Evolutionary conservation across 2,329 filamentous ascomycete genomes (phyloP), one percentile per base, ranked within the genome.

Genomic region (Aspergillus tamarii): DNA sequence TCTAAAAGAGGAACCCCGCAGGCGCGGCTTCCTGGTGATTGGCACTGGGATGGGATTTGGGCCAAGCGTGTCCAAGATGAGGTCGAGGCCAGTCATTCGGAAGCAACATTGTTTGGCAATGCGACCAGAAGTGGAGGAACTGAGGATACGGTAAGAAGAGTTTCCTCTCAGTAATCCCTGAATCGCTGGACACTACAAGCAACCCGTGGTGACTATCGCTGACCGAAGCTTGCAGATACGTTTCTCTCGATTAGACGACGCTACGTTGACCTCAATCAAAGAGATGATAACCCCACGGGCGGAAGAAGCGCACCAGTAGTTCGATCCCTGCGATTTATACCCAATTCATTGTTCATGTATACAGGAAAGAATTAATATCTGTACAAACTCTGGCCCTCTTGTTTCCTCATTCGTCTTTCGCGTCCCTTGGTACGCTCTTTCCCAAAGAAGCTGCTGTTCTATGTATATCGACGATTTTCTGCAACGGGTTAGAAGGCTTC

Each of bases 11-110:
- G 74, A 75, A 86, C 79, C 64, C 81, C 72, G 58, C 76, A 75
- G 67, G 73, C 78, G 41, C 80, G 89, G 64, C 83, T 85, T 57
- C 93, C 93, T 0, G 91, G 91, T 8, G 91, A 96, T 71, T 98
- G 94, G 94, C 96, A 96, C 74, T 98, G 94, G 94, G 93, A 97
- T 72, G 94, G 94, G 0, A 94, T 98, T 0, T 99, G 94, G 94
- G 92, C 96, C 75, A 90, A 94, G 67, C 86, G 94, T 60, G 94
- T 97, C 1, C 89, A 88, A 77, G 91, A 90, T 76, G 91, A 91
- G 21, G 87, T 97, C 50, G 86, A 89, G 57, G 84, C 86, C 11
- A 96, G 93, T 72, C 80, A 93, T 57, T 91, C 92, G 1, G 94
- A 98, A 69, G 82, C 88, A 1, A 89, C 92, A 5, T 80, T 98